A percentile compares a stretch with the other conserved stretches of the same genome.
These are phyloP conservation scores for Plasmodium relictum DNA, from an alignment of 169 alveolate genomes.

Conservation along the genomic window DNA sequence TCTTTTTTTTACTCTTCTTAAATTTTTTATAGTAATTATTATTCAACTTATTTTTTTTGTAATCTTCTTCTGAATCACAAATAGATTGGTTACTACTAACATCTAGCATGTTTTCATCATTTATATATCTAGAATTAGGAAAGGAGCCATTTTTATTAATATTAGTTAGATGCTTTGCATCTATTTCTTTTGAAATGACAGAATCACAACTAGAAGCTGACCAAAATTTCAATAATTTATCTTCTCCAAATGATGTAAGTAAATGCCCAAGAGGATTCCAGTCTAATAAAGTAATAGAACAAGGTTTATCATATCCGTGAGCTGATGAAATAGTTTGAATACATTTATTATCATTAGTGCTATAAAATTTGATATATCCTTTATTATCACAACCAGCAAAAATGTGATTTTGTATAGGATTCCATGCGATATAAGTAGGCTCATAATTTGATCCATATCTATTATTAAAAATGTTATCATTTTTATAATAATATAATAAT, in stretches of 20 bases:
- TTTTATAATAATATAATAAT: conserved; percentile 78
- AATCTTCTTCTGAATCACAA: conserved; percentile 54
- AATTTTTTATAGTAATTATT: conserved; percentile 55
- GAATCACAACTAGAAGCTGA: conserved; percentile 84
- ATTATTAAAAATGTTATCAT: conserved; percentile 36
- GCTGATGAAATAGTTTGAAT: conserved; percentile 78
- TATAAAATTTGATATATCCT: conserved; percentile 84
- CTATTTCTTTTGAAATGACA: conserved; percentile 73
- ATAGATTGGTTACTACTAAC: conserved; percentile 76
- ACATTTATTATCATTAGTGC: conserved; percentile 81
- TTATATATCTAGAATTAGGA: conserved; percentile 78
- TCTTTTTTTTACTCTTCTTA: conserved; percentile 1
- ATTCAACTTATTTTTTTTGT: conserved; percentile 23
- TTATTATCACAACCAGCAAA: conserved; percentile 87
- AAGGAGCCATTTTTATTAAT: conserved; percentile 73
- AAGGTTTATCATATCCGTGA: conserved; percentile 80
- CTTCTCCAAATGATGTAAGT: conserved; percentile 91
- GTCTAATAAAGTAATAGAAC: conserved; percentile 85
- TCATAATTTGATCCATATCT: conserved; percentile 57
- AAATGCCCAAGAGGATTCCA: conserved; percentile 93
- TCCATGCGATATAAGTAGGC: conserved; percentile 86
- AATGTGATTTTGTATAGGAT: conserved; percentile 88
- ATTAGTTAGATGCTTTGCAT: conserved; percentile 68
- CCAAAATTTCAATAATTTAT: conserved; percentile 87
- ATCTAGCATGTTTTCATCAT: conserved; percentile 79